These are phyloP conservation scores for Fusarium nurragi DNA, from an alignment of 2,329 filamentous ascomycete species.

Conservation along the genomic window DNA sequence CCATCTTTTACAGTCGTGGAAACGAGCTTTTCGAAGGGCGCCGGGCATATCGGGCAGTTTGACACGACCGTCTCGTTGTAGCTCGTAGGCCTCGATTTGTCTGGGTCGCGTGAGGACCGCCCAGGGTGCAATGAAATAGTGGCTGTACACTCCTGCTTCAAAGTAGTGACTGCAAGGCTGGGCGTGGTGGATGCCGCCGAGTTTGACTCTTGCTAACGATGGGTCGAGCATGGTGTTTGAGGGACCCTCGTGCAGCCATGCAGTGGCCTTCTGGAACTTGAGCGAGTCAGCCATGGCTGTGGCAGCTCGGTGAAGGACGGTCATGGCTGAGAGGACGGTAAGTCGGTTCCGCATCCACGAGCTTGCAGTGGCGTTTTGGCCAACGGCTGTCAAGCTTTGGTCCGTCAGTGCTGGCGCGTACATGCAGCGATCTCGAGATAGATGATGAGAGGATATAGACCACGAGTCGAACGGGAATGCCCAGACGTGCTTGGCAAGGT, in stretches of 20 bases:
- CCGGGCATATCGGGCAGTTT: conserved; percentile 19
- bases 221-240: conserved; percentile 19
- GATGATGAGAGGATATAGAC: conserved; percentile 53
- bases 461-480: conserved; percentile 57
- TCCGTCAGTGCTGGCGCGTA: conserved; percentile 45
- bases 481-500: conserved; percentile 56
- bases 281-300: conserved; percentile 49
- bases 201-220: conserved; percentile 47
- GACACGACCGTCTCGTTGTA: conserved; percentile 24
- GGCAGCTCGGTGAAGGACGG: conserved; percentile 46
- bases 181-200: conserved; percentile 55
- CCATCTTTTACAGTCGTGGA: not conserved
- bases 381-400: conserved; percentile 14
- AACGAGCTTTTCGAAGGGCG: conserved; percentile 2
- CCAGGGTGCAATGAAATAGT: conserved; percentile 47
- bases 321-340: conserved; percentile 47
- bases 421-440: conserved; percentile 48
- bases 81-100: conserved; percentile 40
- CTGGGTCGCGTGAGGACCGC: conserved; percentile 25
- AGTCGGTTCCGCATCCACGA: conserved; percentile 52
- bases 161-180: conserved; percentile 54
- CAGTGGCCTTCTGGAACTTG: conserved; percentile 45
- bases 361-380: conserved; percentile 28
- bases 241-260: conserved; percentile 47
- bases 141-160: conserved; percentile 45